These are phyloP conservation scores for Rhytidiadelphus loreus DNA, from an alignment of 225 moss, liverwort and hornwort genomes.

Conservation along the genomic window DNA sequence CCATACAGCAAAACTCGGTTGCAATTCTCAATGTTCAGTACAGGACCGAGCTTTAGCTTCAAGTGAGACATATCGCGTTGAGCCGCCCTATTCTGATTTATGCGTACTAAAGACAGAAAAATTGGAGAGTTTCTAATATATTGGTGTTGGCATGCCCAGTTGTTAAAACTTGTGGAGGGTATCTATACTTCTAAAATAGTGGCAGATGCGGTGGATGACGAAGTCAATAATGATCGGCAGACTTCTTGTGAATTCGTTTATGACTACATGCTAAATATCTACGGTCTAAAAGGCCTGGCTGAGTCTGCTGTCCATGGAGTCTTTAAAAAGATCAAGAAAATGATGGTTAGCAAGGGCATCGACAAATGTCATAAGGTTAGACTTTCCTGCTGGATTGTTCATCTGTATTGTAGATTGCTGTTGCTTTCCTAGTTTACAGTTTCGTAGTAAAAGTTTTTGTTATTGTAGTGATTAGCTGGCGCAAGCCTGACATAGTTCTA, in stretches of 20 bases:
- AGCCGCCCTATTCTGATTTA: not conserved
- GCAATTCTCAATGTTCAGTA: not conserved
- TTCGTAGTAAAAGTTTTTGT: not conserved
- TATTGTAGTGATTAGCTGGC: not conserved
- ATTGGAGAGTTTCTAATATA: not conserved
- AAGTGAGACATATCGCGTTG: not conserved
- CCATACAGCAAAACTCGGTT: not conserved
- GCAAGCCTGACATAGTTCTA: not conserved
- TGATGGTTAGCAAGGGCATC: slow-evolving; percentile 63
- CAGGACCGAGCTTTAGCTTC: not conserved
- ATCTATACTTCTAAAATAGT: slow-evolving; percentile 74
- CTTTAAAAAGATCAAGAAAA: slow-evolving; percentile 65
- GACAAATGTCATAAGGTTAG: slow-evolving; percentile 84
- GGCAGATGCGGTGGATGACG: slow-evolving; percentile 82
- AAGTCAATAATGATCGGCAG: slow-evolving; percentile 70
- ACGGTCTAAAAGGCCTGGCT: slow-evolving; percentile 87
- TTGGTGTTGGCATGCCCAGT: slow-evolving; percentile 26
- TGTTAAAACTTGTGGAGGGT: slow-evolving; percentile 79
- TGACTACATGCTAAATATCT: slow-evolving; percentile 88
- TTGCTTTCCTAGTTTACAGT: not conserved
- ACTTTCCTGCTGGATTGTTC: not conserved
- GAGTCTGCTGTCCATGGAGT: slow-evolving; percentile 97
- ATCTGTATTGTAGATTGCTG: not conserved
- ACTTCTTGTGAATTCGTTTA: slow-evolving; percentile 93
- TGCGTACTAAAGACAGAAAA: not conserved